Conservation (phyloP, 1,284 basidiomycete species). For the Apiotrichum montevideense region DNA sequence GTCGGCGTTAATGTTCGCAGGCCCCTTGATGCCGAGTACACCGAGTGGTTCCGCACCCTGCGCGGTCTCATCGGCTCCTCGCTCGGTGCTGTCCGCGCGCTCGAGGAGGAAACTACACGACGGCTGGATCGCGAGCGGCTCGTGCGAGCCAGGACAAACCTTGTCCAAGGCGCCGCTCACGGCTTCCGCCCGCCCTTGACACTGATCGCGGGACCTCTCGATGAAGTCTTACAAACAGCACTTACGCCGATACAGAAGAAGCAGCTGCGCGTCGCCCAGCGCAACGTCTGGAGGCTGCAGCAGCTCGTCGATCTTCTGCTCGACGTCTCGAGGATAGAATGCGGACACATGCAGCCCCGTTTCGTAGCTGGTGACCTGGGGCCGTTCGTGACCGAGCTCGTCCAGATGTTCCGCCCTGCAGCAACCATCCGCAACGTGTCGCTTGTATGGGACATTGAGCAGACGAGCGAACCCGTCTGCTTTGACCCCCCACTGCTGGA, state of each 20-base stretch:
- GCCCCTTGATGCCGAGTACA: background rate
- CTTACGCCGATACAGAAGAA: conserved; percentile 20
- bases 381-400: conserved; percentile 39
- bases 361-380: conserved; percentile 43
- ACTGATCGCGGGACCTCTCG: conserved; percentile 34
- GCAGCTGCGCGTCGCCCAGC: conserved; percentile 30
- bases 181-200: conserved; percentile 43
- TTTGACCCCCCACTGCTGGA: conserved; percentile 46
- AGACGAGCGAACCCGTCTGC: conserved; percentile 29
- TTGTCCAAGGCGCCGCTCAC: conserved; percentile 31
- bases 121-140: background rate
- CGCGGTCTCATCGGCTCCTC: background rate
- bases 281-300: conserved; percentile 35
- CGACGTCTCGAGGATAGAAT: conserved; percentile 44
- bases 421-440: conserved; percentile 17
- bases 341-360: conserved; percentile 36
- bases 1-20: background rate
- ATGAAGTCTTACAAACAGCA: conserved; percentile 29
- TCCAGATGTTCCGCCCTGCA: conserved; percentile 41
- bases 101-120: background rate
- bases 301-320: conserved; percentile 42
- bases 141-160: background rate
- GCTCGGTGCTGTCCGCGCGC: background rate
- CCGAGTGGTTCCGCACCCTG: background rate
- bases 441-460: background rate